Base-by-base conservation (phyloP, 331 rosid genomes). In the Dryas integrifolia region DNA sequence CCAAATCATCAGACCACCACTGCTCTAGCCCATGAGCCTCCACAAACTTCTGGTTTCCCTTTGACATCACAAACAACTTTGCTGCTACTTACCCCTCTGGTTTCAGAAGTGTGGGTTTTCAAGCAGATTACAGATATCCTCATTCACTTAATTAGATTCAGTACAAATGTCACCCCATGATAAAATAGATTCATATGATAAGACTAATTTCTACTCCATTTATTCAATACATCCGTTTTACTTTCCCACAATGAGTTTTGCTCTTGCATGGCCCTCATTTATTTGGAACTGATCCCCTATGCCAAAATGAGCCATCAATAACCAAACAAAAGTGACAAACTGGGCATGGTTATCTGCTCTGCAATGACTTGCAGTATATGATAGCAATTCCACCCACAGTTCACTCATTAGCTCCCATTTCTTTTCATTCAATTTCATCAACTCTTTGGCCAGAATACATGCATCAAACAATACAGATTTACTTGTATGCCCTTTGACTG, bases 1-100 rank as follows among this genome's bases (percentile, higher is more conserved):
- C 92, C 75, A 88, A 80, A 76, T 90, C 97, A 69, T 91, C 94
- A 47, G 99, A 92, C 98, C 98, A 95, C 99, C 99, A 95, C 69
- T 95, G 98, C 76, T 88, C 93, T 67, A 92, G 44, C 10, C 98
- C 99, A 81, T 95, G 99, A 79, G 99, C 99, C 79, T 92, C 96
- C 16, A 87, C 65, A 86, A 95, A 95, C 83, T 80, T 90, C 83
- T 95, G 99, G 59, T 92, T 92, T 65, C 94, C 97, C 78, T 92
- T 95, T 0, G 99, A 87, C 74, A 84, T 90, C 74, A 92, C 96
- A 77, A 87, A 92, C 80, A 95, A 78, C 80, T 88, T 95, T 1
- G 98, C 97, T 39, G 87, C 88, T 12, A 71, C 77, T 70, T 78
- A 82, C 71, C 88, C 86, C 24, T 58, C 80, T 66, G 67, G 18